Base-by-base conservation (phyloP, 208 protist species). In the Angomonas ambiguus region DNA sequence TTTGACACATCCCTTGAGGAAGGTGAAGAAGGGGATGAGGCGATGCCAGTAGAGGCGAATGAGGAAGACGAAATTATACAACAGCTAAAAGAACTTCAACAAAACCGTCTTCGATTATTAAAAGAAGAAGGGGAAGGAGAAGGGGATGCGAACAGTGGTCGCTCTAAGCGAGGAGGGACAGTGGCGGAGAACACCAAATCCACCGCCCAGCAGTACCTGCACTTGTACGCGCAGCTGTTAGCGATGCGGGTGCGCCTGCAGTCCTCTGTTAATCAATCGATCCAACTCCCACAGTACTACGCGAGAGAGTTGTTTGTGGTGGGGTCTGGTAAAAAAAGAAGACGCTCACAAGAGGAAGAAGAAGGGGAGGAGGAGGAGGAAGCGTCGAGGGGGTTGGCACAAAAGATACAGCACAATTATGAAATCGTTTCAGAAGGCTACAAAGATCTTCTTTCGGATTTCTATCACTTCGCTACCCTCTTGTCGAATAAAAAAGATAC, bases 251-350 rank as follows among this genome's bases (percentile, higher is more conserved):
- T 92, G 51, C 76, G 81, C 69, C 64, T 95, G 38, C 89, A 95
- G 70, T 86, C 86, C 0, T 74, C 73, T 5, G 72, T 95, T 22
- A 70, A 74, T 6, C 77, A 79, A 1, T 75, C 82, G 11, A 73
- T 92, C 6, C 63, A 78, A 2, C 57, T 95, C 49, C 88, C 88
- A 41, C 88, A 95, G 72, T 89, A 92, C 64, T 95, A 95, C 67
- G 80, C 88, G 0, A 56, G 70, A n/a, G 28, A 58, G 1, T 71
- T 86, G 42, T 95, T 89, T 49, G 8, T n/a, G 16, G 16, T 16
- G 16, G 11, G 11, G 11, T n/a, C 16, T 45, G 8, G 11, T 45
- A 16, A 45, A 45, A 45, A 45, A n/a, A 45, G 16, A 45, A n/a
- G 38, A 45, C 8, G 16, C 38, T 45, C 8, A 45, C 8, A 45